These are phyloP conservation scores for Cordyceps cicadae DNA, from an alignment of 2,329 filamentous ascomycete genomes.

Conservation along the genomic window DNA sequence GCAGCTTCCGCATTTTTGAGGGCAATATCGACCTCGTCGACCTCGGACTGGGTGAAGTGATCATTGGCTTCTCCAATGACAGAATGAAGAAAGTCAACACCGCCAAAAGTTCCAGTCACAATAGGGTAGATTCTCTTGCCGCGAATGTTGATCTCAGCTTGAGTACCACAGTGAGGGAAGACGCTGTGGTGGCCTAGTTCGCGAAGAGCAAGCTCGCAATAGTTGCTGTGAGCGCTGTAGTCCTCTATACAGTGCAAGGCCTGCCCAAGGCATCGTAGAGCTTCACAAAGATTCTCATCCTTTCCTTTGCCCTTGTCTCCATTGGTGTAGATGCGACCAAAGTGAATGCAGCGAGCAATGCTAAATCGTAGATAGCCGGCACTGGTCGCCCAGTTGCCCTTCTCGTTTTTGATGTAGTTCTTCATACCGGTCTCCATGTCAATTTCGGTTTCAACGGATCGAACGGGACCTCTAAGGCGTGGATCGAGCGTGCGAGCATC, in stretches of 20 bases:
- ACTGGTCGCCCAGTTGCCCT: conserved; percentile 81
- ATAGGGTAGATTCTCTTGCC: conserved; percentile 65
- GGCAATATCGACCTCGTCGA: conserved; percentile 70
- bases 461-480: conserved; percentile 72
- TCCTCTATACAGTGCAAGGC: conserved; percentile 71
- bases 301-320: conserved; percentile 53
- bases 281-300: conserved; percentile 73
- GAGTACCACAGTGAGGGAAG: conserved; percentile 64
- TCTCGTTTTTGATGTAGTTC: conserved; percentile 95
- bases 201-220: conserved; percentile 60
- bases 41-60: conserved; percentile 76
- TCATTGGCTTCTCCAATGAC: conserved; percentile 70
- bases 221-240: conserved; percentile 74
- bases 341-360: conserved; percentile 66
- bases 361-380: conserved; percentile 75
- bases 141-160: conserved; percentile 53
- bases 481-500: conserved; percentile 79
- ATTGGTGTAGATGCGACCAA: conserved; percentile 64
- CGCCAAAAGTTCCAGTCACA: conserved; percentile 67
- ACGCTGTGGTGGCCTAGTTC: conserved; percentile 61
- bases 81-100: conserved; percentile 76
- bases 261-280: conserved; percentile 67
- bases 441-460: conserved; percentile 61
- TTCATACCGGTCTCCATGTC: conserved; percentile 87
- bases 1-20: conserved; percentile 58